phyloP scores from a whole-genome alignment of 495 filamentous ascomycete species.

The Chaetomium tenue region DNA sequence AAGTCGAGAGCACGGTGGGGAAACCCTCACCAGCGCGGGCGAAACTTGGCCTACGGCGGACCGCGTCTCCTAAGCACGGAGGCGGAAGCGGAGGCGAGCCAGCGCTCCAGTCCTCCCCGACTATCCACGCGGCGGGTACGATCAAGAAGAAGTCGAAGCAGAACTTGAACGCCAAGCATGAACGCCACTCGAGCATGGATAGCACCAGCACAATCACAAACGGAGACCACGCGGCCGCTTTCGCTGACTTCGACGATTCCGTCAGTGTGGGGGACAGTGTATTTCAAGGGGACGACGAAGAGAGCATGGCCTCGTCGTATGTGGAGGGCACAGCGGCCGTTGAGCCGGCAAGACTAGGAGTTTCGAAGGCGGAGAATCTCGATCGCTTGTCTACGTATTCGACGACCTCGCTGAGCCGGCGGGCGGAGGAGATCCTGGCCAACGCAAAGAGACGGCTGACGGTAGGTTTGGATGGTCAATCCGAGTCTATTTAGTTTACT shows the following conservation, averaged over 20 bases:
- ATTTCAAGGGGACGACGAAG: conserved; percentile 59
- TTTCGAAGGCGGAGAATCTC: conserved; percentile 33
- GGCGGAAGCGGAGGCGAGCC: conserved; percentile 25
- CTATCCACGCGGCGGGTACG: conserved; percentile 31
- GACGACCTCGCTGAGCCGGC: conserved; percentile 70
- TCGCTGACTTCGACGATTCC: conserved; percentile 57
- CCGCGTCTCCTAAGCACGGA: conserved; percentile 26
- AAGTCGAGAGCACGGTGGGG: conserved; percentile 54
- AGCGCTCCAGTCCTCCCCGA: conserved; percentile 39
- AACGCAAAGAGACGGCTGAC: conserved; percentile 86
- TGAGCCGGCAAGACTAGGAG: conserved; percentile 26
- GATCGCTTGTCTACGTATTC: conserved; percentile 52
- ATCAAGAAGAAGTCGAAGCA: conserved; percentile 45
- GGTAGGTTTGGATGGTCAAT: conserved; percentile 51
- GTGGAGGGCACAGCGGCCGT: conserved; percentile 40
- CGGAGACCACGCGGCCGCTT: conserved; percentile 44
- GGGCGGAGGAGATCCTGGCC: conserved; percentile 83
- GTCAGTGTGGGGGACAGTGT: conserved; percentile 57
- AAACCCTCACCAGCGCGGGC: conserved; percentile 32
- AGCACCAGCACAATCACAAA: conserved; percentile 54
- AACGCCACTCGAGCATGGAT: conserved; percentile 46
- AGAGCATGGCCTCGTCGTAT: conserved; percentile 54
- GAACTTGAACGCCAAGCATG: conserved; percentile 33
- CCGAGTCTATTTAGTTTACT: not conserved
- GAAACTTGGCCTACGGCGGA: conserved; percentile 15